These are phyloP conservation scores for Digitaria exilis DNA, from an alignment of 202 grass and related monocot species.

Conservation along the genomic window DNA sequence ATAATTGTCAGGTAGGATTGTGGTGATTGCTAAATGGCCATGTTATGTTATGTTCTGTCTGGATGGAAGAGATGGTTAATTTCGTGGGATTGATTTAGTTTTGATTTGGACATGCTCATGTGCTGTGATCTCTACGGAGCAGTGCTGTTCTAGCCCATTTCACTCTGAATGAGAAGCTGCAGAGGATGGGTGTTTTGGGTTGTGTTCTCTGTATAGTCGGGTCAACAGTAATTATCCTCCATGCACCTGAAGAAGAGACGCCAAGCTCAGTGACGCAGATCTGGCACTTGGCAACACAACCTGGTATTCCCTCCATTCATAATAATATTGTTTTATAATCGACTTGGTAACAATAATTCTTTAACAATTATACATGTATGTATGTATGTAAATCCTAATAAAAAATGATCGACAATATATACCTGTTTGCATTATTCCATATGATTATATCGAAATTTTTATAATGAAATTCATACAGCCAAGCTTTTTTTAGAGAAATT, in stretches of 20 bases:
- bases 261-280: conserved; percentile 78
- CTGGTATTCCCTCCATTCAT: conserved; percentile 38
- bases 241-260: conserved; percentile 70
- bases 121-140: conserved; percentile 1
- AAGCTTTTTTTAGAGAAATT: not conserved
- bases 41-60: not conserved
- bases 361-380: not conserved
- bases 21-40: not conserved
- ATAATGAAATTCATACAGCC: not conserved
- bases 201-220: conserved; percentile 80
- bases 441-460: not conserved
- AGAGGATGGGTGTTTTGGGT: conserved; percentile 80
- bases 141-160: conserved; percentile 85
- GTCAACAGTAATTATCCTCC: conserved; percentile 78
- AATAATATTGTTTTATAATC: not conserved
- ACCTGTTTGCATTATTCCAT: not conserved
- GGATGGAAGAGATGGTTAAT: not conserved
- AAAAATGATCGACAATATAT: not conserved
- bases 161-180: conserved; percentile 74
- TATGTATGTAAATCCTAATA: not conserved
- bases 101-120: not conserved
- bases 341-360: not conserved
- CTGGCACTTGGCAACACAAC: conserved; percentile 79
- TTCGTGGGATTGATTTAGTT: conserved; percentile 13
- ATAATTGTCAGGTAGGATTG: conserved; percentile 80